Evolutionary conservation across 768 basidiomycete species (phyloP).

Genomic region (Lactarius trivialis): DNA sequence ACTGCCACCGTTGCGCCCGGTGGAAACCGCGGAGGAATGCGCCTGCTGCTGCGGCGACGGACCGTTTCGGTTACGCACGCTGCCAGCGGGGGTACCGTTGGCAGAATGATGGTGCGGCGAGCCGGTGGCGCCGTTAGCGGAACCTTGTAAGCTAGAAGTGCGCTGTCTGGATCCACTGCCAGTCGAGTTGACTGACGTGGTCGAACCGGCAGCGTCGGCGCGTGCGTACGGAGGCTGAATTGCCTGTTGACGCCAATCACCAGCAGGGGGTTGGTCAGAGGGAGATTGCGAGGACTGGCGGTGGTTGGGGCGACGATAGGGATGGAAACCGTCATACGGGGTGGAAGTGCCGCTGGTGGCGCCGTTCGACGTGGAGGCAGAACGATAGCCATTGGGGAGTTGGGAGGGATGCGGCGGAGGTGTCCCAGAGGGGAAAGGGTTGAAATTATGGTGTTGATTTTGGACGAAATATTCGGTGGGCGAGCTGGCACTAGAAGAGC

Average conservation of each 20-base stretch:
- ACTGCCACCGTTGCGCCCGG: constrained; percentile 4
- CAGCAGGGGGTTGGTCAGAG: constrained; percentile 25
- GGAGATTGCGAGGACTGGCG: constrained; percentile 30
- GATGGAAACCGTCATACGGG: constrained; percentile 60
- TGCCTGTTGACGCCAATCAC: constrained; percentile 44
- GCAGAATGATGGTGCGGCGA: constrained; percentile 28
- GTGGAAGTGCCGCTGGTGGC: constrained; percentile 34
- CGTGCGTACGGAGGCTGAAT: constrained; percentile 77
- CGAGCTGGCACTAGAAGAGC: constrained; percentile 34
- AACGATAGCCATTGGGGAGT: constrained; percentile 38
- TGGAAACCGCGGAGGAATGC: constrained; percentile 10
- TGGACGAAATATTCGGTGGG: constrained; percentile 53
- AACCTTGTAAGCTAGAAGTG: constrained; percentile 67
- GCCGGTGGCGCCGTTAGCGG: constrained; percentile 32
- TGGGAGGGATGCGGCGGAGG: constrained; percentile 53
- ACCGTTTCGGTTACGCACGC: constrained; percentile 21
- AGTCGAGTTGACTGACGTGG: constrained; percentile 68
- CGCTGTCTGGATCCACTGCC: constrained; percentile 50
- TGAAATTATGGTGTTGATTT: constrained; percentile 47
- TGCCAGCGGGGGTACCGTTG: constrained; percentile 22
- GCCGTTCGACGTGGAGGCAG: constrained; percentile 29
- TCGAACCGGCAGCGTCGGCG: constrained; percentile 71
- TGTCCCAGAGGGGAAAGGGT: constrained; percentile 63
- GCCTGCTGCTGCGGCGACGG: constrained; percentile 21
- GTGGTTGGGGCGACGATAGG: constrained; percentile 63